Evolutionary conservation across 1,284 basidiomycete species (phyloP).

Genomic region (Puccinia sorghi): DNA sequence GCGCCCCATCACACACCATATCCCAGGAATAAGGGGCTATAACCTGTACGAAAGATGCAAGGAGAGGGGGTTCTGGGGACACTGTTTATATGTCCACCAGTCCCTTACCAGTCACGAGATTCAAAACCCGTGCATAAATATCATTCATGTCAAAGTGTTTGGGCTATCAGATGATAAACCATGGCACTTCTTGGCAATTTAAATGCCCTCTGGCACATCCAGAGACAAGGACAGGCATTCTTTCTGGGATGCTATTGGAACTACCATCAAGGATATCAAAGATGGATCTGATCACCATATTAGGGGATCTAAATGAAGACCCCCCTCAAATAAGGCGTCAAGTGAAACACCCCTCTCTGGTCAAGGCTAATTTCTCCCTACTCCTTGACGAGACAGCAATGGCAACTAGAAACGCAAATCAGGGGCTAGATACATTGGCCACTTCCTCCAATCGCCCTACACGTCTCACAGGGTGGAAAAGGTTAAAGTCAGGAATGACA

Average conservation of each 20-base stretch:
- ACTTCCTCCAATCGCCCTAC: not conserved
- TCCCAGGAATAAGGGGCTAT: not conserved
- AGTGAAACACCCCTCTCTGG: not conserved
- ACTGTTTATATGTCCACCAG: not conserved
- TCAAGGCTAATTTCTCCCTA: not conserved
- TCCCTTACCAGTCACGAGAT: not conserved
- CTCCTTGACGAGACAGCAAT: not conserved
- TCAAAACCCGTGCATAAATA: not conserved
- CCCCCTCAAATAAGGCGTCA: not conserved
- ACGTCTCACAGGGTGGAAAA: no score
- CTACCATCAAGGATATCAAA: not conserved
- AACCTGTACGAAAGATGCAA: not conserved
- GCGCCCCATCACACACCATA: not conserved
- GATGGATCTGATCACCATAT: not conserved
- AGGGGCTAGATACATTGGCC: not conserved
- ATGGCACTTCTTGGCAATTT: not conserved
- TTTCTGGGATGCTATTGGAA: not conserved
- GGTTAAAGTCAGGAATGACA: no score
- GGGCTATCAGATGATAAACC: not conserved
- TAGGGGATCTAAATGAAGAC: not conserved
- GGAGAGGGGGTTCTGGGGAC: not conserved
- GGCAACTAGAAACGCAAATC: not conserved
- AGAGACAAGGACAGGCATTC: not conserved
- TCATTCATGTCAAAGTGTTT: conserved; percentile 20
- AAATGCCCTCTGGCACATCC: not conserved